A percentile compares a stretch with the other conserved stretches of the same genome.
Evolutionary conservation across 2,329 filamentous ascomycete species (phyloP).

Genomic region (Aspergillus quadricinctus): DNA sequence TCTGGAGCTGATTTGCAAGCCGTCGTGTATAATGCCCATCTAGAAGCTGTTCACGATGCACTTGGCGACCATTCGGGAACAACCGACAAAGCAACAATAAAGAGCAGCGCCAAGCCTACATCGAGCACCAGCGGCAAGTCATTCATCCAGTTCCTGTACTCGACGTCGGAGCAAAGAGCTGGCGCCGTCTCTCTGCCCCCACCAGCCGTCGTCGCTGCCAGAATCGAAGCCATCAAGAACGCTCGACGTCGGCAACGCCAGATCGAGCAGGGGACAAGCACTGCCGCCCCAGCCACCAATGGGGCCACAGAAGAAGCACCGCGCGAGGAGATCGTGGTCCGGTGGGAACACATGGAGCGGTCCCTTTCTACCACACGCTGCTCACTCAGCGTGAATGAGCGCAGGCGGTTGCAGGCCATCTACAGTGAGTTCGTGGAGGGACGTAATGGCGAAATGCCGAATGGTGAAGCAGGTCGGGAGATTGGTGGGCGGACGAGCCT

Average conservation of each 20-base stretch:
- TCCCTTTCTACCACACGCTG: slow-evolving; percentile 72
- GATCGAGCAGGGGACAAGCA: slow-evolving; percentile 35
- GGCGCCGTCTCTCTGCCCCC: slow-evolving; percentile 63
- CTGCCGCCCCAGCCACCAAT: slow-evolving; percentile 17
- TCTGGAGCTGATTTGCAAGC: slow-evolving; percentile 93
- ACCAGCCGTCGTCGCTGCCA: slow-evolving; percentile 72
- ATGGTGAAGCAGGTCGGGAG: slow-evolving; percentile 85
- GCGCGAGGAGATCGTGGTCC: slow-evolving; percentile 70
- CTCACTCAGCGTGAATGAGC: slow-evolving; percentile 77
- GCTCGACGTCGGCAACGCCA: slow-evolving; percentile 61
- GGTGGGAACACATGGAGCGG: slow-evolving; percentile 76
- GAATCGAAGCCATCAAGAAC: slow-evolving; percentile 73
- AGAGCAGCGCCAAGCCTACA: slow-evolving; percentile 25
- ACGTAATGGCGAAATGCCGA: slow-evolving; percentile 90
- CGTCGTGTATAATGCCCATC: slow-evolving; percentile 89
- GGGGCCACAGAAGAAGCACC: slow-evolving; percentile 28
- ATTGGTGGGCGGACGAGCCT: slow-evolving; percentile 88
- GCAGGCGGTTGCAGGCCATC: slow-evolving; percentile 68
- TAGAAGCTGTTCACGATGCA: slow-evolving; percentile 94
- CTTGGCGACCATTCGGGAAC: slow-evolving; percentile 53
- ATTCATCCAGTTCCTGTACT: slow-evolving; percentile 83
- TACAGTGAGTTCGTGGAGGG: slow-evolving; percentile 92
- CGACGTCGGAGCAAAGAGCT: slow-evolving; percentile 51
- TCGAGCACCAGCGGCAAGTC: slow-evolving; percentile 34
- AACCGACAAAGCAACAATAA: slow-evolving; percentile 38